phyloP scores from a whole-genome alignment of 768 basidiomycete species.

The Crassisporium funariophilum region DNA sequence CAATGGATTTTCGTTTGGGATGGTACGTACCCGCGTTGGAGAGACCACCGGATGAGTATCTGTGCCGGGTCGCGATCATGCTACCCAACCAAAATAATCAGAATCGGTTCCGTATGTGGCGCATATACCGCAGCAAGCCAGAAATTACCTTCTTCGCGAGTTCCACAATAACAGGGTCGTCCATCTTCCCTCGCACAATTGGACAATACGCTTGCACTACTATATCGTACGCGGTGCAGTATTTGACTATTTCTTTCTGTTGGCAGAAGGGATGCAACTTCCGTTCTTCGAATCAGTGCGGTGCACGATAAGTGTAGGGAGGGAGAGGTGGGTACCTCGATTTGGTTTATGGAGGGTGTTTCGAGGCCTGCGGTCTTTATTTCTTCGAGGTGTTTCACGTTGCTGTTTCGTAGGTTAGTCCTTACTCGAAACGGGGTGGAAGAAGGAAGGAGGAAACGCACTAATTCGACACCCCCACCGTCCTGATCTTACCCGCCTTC shows the following conservation, averaged over 20 bases:
- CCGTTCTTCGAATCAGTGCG: background rate
- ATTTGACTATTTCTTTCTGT: slow-evolving; percentile 76
- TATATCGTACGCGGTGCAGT: slow-evolving; percentile 63
- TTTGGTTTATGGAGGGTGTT: slow-evolving; percentile 76
- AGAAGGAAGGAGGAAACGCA: slow-evolving; percentile 32
- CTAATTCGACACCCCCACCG: slow-evolving; percentile 88
- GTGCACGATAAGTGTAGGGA: background rate
- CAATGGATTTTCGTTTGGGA: too few relatives aligned
- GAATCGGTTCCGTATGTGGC: background rate
- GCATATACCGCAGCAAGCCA: background rate
- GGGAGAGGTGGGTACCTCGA: slow-evolving; percentile 53
- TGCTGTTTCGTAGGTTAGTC: slow-evolving; percentile 5
- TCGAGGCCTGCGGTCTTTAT: slow-evolving; percentile 63
- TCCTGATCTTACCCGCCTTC: slow-evolving; percentile 63
- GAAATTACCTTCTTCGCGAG: slow-evolving; percentile 59
- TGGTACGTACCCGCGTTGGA: too few relatives aligned
- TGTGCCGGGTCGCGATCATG: slow-evolving; percentile 69
- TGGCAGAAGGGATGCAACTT: slow-evolving; percentile 87
- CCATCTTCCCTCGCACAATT: slow-evolving; percentile 61
- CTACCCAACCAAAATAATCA: too few relatives aligned
- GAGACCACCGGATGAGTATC: slow-evolving; percentile 86
- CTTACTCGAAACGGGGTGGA: background rate
- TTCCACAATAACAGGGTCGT: slow-evolving; percentile 52
- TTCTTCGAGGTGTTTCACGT: slow-evolving; percentile 72
- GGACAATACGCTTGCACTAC: slow-evolving; percentile 78